Evolutionary conservation across 2,329 filamentous ascomycete species (phyloP).

Genomic region (Scytalidium sp.): DNA sequence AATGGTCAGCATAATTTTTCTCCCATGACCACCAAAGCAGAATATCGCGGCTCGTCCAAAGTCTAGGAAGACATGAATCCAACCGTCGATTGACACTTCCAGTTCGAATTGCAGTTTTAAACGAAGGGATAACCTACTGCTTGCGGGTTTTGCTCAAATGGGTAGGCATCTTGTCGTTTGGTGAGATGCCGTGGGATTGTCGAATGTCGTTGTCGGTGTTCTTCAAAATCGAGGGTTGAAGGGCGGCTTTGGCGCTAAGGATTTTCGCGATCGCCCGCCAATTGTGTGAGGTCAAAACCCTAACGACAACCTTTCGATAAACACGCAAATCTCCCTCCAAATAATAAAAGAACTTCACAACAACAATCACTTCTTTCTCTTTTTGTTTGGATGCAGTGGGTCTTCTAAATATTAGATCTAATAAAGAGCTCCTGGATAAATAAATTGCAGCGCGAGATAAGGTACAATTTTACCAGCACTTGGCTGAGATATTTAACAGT

Average conservation of each 20-base stretch:
- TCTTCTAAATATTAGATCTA: no score
- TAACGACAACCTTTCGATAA: background rate
- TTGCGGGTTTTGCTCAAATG: conserved; percentile 74
- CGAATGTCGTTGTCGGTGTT: conserved; percentile 16
- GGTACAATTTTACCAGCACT: no score
- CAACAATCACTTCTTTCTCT: background rate
- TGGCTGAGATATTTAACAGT: no score
- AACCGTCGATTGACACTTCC: background rate
- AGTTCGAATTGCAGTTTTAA: no score
- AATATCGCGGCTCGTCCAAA: background rate
- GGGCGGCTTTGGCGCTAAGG: conserved; percentile 7
- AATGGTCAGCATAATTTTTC: conserved; percentile 26
- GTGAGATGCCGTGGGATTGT: conserved; percentile 17
- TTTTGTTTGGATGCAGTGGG: no score
- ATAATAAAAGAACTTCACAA: no score
- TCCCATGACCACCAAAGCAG: background rate
- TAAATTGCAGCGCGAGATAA: no score
- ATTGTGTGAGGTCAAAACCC: conserved; percentile 2
- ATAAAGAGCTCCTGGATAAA: no score
- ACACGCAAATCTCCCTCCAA: no score
- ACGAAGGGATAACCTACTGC: conserved; percentile 56
- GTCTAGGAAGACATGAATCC: no score
- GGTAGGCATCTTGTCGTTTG: conserved; percentile 65
- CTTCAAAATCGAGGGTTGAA: conserved; percentile 8
- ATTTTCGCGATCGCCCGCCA: background rate